Percentiles rank a stretch among this genome's conserved stretches.
Evolutionary conservation across 805 yeast species (phyloP).

Genomic region (Suhomyces sp.): DNA sequence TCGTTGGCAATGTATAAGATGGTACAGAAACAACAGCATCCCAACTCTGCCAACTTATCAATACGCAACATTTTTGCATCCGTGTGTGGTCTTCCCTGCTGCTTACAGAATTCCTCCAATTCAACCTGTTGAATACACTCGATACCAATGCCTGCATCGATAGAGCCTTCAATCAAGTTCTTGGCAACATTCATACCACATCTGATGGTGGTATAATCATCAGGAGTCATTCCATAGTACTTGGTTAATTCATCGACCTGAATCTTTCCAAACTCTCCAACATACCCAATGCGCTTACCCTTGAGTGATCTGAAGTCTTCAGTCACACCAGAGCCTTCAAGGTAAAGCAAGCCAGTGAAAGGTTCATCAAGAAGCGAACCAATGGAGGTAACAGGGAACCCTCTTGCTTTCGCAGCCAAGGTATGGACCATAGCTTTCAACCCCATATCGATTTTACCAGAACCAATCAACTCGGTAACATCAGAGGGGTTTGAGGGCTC

Average conservation of each 20-base stretch:
- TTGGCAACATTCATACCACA: constrained; percentile 62
- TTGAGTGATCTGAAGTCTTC: constrained; percentile 50
- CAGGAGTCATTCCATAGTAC: constrained; percentile 55
- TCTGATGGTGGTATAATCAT: constrained; percentile 56
- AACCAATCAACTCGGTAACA: constrained; percentile 56
- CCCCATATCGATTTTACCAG: constrained; percentile 59
- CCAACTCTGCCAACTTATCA: constrained; percentile 54
- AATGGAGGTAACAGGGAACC: constrained; percentile 55
- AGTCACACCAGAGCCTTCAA: constrained; percentile 51
- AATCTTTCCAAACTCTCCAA: constrained; percentile 60
- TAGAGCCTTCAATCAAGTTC: constrained; percentile 52
- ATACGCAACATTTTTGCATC: constrained; percentile 58
- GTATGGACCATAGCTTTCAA: constrained; percentile 62
- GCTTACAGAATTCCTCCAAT: constrained; percentile 48
- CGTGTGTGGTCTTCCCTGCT: constrained; percentile 41
- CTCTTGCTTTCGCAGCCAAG: constrained; percentile 58
- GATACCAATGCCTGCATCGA: constrained; percentile 59
- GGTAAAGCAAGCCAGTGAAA: constrained; percentile 54
- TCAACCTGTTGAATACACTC: constrained; percentile 62
- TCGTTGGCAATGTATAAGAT: constrained; percentile 55
- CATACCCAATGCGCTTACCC: constrained; percentile 56
- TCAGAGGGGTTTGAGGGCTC: constrained; percentile 60
- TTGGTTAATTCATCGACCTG: constrained; percentile 56
- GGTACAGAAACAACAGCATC: constrained; percentile 61
- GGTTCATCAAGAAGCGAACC: constrained; percentile 58